Evolutionary conservation across 2,329 filamentous ascomycete species (phyloP).

Genomic region (Parastagonospora nodorum): DNA sequence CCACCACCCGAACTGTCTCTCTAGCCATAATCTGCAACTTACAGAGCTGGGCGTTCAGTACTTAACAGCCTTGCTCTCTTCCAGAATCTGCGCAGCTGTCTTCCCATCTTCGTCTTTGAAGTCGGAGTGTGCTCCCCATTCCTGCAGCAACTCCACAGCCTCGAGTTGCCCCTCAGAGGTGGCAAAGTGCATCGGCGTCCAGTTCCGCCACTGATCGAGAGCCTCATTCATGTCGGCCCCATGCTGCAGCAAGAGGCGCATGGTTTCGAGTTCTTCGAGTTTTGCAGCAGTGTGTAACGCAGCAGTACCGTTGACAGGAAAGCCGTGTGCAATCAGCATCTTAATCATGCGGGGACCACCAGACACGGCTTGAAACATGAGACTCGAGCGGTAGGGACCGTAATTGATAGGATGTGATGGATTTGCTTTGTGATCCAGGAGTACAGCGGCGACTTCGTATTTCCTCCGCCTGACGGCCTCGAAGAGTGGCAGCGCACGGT

Average conservation of each 20-base stretch:
- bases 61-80: neutral
- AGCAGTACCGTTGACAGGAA: slow-evolving; percentile 1
- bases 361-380: neutral
- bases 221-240: slow-evolving; percentile 15
- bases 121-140: slow-evolving; percentile 6
- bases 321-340: neutral
- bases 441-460: neutral
- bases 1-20: no score
- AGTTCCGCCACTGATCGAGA: neutral
- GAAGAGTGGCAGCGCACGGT: neutral
- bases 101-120: slow-evolving; percentile 9
- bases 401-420: neutral
- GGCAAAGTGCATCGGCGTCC: slow-evolving; percentile 17
- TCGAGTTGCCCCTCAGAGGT: slow-evolving; percentile 5
- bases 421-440: neutral
- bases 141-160: slow-evolving; percentile 13
- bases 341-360: neutral
- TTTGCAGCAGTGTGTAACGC: slow-evolving; percentile 15
- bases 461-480: neutral
- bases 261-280: slow-evolving; percentile 7
- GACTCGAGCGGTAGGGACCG: neutral
- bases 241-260: slow-evolving; percentile 14
- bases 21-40: no score
- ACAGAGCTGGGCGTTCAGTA: neutral
- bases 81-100: slow-evolving; percentile 14